Base-by-base conservation (phyloP, 345 rosid genomes). In the Alliaria petiolata region DNA sequence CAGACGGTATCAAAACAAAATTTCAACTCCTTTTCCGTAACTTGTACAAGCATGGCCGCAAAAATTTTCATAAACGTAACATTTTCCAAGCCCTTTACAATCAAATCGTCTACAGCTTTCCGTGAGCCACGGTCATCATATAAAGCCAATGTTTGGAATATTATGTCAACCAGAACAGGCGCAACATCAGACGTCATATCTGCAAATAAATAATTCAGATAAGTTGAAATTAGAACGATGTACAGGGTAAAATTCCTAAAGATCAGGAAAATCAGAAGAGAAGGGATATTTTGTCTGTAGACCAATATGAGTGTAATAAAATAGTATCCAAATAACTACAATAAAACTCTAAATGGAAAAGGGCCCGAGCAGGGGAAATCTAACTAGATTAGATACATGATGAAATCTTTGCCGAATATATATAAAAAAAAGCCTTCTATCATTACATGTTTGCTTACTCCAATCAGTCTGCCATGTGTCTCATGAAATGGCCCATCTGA, bases 91-190 rank as follows among this genome's bases (percentile, higher is more conserved):
- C 76, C 72, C 62, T 84, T 91, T 36, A 76, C 81, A 76, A 91
- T 84, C 73, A 89, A 60, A 28, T 84, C 83, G 75, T 91, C 97
- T 13, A 95, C 96, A 42, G 95, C 98, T 72, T 71, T 84, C 78
- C 89, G 87, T n/a, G 96, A 89, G 58, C 76, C 76, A 33, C 85
- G 83, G 75, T 95, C 98, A 76, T 89, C 96, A 54, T 89, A 91
- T n/a, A 85, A 63, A 52, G 72, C 76, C 60, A 85, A 58, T 16
- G 99, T 95, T 65, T 75, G 81, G 74, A 95, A 95, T 77, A 89
- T 71, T 38, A 83, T 72, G 52, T 95, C 96, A n/a, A 89, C 93
- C 72, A 95, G 76, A 62, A 49, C 64, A 40, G 82, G 51, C 3
- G 84, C 82, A 65, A 82, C n/a, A 56, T 95, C 98, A 19, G 89